phyloP scores from a whole-genome alignment of 208 protist species.

The Crithidia fasciculata region DNA sequence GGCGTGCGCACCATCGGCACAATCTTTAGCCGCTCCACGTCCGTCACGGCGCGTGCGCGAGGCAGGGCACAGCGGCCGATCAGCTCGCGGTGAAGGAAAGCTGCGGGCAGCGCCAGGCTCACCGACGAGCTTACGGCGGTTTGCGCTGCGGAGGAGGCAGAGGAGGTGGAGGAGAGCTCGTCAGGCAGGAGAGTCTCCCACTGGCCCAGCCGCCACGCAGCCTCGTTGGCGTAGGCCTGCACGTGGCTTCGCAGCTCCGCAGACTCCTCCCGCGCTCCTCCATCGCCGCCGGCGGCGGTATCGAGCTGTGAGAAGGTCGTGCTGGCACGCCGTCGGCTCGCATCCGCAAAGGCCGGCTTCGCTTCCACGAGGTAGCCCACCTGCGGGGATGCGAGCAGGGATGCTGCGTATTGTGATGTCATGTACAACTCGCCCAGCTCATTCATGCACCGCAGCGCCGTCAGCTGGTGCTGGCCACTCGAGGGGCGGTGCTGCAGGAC shows the following conservation, averaged over 20 bases:
- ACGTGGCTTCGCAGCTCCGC: constrained; percentile 39
- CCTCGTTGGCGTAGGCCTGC: constrained; percentile 86
- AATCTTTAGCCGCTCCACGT: constrained; percentile 57
- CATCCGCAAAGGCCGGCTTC: neutral
- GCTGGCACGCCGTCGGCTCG: neutral
- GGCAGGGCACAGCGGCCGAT: constrained; percentile 6
- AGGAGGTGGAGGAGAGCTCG: neutral
- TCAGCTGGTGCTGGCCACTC: constrained; percentile 79
- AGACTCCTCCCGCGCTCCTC: neutral
- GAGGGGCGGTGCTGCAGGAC: constrained; percentile 76
- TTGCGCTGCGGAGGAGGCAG: neutral
- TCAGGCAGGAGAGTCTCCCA: constrained; percentile 66
- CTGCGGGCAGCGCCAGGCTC: constrained; percentile 26
- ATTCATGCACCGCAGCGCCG: constrained; percentile 81
- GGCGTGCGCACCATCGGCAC: constrained; percentile 52
- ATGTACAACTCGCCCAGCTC: constrained; percentile 88
- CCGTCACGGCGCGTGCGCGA: constrained; percentile 18
- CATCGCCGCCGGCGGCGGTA: neutral
- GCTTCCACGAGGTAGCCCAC: neutral
- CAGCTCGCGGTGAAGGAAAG: constrained; percentile 23
- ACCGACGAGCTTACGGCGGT: neutral
- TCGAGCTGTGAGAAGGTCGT: constrained; percentile 21
- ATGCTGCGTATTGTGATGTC: constrained; percentile 72
- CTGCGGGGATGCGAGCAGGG: constrained; percentile 16
- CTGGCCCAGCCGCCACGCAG: constrained; percentile 85